These are phyloP conservation scores for Clarkia xantiana DNA, from an alignment of 345 rosid species.

Conservation along the genomic window DNA sequence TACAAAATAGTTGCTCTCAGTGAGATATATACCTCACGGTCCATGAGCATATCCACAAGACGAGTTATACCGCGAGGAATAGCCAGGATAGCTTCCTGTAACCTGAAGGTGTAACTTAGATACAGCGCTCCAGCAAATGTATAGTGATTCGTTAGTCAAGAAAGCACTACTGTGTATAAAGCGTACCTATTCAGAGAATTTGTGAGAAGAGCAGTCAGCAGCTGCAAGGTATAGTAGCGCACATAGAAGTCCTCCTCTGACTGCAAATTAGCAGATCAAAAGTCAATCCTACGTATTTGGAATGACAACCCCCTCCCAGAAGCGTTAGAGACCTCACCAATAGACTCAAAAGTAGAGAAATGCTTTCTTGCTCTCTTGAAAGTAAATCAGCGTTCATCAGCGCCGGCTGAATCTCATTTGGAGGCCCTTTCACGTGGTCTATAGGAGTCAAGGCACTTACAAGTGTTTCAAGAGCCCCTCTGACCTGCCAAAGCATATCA, in stretches of 20 bases:
- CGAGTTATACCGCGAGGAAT: constrained; percentile 96
- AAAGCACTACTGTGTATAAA: constrained; percentile 2
- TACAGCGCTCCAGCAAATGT: constrained; percentile 14
- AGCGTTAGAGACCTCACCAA: constrained; percentile 40
- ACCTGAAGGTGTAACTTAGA: constrained; percentile 58
- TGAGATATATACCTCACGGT: constrained; percentile 65
- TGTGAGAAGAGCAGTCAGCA: constrained; percentile 84
- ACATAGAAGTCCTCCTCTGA: constrained; percentile 94
- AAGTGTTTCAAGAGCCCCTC: constrained; percentile 90
- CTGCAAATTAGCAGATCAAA: constrained; percentile 21
- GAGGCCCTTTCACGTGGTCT: constrained; percentile 58
- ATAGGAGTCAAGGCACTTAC: constrained; percentile 82
- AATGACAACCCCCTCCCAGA: background rate
- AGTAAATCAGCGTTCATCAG: constrained; percentile 91
- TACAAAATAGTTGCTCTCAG: background rate
- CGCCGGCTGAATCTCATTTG: constrained; percentile 76
- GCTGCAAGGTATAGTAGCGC: constrained; percentile 89
- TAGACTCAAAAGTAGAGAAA: constrained; percentile 83
- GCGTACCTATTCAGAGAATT: constrained; percentile 79
- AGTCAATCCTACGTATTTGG: constrained; percentile 5
- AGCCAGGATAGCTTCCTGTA: constrained; percentile 95
- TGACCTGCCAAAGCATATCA: constrained; percentile 34
- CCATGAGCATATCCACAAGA: constrained; percentile 99
- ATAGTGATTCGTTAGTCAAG: constrained; percentile 1
- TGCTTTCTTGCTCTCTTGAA: constrained; percentile 81